Evolutionary conservation across 2,329 filamentous ascomycete species (phyloP).

Genomic region (Colletotrichum nymphaeae): DNA sequence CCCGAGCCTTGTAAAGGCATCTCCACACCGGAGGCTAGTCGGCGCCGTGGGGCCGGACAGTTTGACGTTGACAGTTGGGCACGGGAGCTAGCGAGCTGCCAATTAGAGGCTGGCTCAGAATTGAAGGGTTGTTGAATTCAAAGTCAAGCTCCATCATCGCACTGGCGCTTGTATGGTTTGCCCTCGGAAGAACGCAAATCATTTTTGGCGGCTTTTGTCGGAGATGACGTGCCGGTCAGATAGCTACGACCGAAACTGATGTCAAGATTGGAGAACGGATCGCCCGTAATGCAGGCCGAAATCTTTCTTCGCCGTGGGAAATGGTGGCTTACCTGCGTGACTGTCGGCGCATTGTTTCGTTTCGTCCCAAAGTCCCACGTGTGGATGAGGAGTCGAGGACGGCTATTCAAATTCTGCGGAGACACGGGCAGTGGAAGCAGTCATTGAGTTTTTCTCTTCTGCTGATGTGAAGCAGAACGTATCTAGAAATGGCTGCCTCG

Average conservation of each 20-base stretch:
- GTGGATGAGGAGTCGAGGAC: conserved; percentile 16
- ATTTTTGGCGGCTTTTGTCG: conserved; percentile 1
- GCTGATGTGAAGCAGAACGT: background rate
- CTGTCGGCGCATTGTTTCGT: conserved; percentile 28
- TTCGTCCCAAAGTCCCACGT: conserved; percentile 31
- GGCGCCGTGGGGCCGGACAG: conserved; percentile 21
- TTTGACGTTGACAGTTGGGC: conserved; percentile 28
- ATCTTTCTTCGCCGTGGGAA: background rate
- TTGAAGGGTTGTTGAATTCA: background rate
- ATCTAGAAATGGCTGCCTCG: background rate
- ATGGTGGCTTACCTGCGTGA: background rate
- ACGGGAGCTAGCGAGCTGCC: conserved; percentile 14
- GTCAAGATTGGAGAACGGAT: background rate
- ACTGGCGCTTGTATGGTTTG: conserved; percentile 1
- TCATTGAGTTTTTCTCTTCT: background rate
- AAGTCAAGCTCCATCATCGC: background rate
- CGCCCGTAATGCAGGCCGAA: background rate
- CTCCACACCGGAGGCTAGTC: conserved; percentile 21
- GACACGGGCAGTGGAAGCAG: background rate
- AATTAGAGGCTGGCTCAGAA: conserved; percentile 6
- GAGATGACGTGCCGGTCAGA: conserved; percentile 16
- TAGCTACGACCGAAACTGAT: conserved; percentile 8
- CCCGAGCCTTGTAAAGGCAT: background rate
- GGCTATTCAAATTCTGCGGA: conserved; percentile 16
- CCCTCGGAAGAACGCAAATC: conserved; percentile 1